These are phyloP conservation scores for Gymnopus androsaceus DNA, from an alignment of 1,284 basidiomycete species.

Conservation along the genomic window DNA sequence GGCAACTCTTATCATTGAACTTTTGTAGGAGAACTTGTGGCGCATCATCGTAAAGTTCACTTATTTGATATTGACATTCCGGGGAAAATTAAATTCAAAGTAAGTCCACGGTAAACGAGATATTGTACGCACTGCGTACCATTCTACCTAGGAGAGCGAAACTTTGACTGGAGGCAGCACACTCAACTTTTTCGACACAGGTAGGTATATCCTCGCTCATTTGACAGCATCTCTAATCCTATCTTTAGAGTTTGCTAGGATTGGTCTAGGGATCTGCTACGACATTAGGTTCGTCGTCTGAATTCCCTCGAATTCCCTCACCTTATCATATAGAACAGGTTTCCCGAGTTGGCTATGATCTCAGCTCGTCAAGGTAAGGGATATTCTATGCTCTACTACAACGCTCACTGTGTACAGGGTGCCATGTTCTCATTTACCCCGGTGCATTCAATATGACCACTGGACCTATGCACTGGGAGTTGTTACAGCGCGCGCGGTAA, in stretches of 20 bases:
- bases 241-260: conserved; percentile 76
- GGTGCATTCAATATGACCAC: conserved; percentile 91
- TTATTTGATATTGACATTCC: conserved; percentile 99
- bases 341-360: conserved; percentile 94
- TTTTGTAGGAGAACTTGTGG: conserved; percentile 75
- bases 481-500: conserved; percentile 85
- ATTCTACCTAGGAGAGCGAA: conserved; percentile 81
- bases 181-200: conserved; percentile 87
- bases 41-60: conserved; percentile 92
- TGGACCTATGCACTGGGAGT: conserved; percentile 95
- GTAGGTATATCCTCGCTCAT: conserved; percentile 37
- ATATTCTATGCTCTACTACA: conserved; percentile 14
- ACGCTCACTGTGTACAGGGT: conserved; percentile 51
- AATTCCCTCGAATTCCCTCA: no score
- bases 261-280: conserved; percentile 91
- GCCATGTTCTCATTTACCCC: conserved; percentile 90
- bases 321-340: no score
- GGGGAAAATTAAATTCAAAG: conserved; percentile 96
- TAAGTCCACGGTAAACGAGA: conserved; percentile 34
- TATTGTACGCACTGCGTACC: not conserved
- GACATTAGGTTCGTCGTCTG: no score
- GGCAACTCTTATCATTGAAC: conserved; percentile 3
- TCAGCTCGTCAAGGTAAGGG: conserved; percentile 78
- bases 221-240: not conserved
- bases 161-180: conserved; percentile 81